A percentile compares a stretch with the other conserved stretches of the same genome.
Evolutionary conservation across 2,329 filamentous ascomycete species (phyloP).

Genomic region (Penicillium italicum): DNA sequence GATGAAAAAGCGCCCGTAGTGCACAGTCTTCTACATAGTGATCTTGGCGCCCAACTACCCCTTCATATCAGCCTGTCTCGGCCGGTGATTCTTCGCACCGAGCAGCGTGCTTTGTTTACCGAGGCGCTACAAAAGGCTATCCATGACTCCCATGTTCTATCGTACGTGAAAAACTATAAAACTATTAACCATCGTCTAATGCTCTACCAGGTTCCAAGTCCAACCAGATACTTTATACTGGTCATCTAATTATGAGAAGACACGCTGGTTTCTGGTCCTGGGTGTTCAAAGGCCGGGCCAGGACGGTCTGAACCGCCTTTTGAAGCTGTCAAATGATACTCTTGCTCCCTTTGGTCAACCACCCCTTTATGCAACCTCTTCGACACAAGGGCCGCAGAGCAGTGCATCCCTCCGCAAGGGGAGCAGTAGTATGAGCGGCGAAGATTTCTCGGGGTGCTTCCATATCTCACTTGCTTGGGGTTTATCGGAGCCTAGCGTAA

Average conservation of each 20-base stretch:
- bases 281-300: conserved; percentile 52
- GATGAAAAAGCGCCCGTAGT: conserved; percentile 44
- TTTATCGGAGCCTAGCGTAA: conserved; percentile 52
- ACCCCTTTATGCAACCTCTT: conserved; percentile 57
- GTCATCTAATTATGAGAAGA: conserved; percentile 64
- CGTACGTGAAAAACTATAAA: conserved; percentile 37
- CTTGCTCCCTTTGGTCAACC: conserved; percentile 63
- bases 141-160: conserved; percentile 39
- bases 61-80: conserved; percentile 89
- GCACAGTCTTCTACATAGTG: conserved; percentile 68
- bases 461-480: conserved; percentile 91
- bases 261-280: conserved; percentile 81
- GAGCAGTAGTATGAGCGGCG: conserved; percentile 8
- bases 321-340: conserved; percentile 64
- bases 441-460: conserved; percentile 59
- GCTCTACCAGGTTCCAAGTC: conserved; percentile 47
- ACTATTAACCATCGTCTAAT: not conserved
- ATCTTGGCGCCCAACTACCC: conserved; percentile 72
- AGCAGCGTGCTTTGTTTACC: conserved; percentile 68
- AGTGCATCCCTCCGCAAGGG: not conserved
- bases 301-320: conserved; percentile 58
- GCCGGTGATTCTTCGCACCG: conserved; percentile 69
- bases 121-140: conserved; percentile 50
- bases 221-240: conserved; percentile 53
- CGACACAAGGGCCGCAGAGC: not conserved